These are phyloP conservation scores for Hirsutella thompsonii DNA, from an alignment of 2,329 filamentous ascomycete genomes.

Conservation along the genomic window DNA sequence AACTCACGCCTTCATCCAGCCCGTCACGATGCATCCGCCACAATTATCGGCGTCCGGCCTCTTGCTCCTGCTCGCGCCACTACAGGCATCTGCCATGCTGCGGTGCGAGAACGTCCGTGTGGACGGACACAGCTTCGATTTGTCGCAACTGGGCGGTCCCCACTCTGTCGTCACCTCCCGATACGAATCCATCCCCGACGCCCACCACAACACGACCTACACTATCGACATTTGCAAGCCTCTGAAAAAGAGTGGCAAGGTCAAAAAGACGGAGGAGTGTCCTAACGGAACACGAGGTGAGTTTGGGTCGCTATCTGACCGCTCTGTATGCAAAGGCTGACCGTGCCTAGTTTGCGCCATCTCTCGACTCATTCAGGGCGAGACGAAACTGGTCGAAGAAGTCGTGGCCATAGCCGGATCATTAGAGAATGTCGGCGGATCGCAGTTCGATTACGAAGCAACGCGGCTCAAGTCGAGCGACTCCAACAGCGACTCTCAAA, in stretches of 20 bases:
- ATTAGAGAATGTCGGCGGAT: slow-evolving; percentile 44
- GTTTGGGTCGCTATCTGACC: slow-evolving; percentile 5
- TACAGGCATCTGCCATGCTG: slow-evolving; percentile 34
- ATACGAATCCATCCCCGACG: slow-evolving; percentile 36
- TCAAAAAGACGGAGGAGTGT: slow-evolving; percentile 46
- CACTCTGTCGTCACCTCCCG: slow-evolving; percentile 53
- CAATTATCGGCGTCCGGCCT: slow-evolving; percentile 23
- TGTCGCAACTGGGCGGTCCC: slow-evolving; percentile 50
- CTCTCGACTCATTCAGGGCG: slow-evolving; percentile 39
- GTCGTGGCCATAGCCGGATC: slow-evolving; percentile 67
- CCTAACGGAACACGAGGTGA: slow-evolving; percentile 55
- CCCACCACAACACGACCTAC: slow-evolving; percentile 58
- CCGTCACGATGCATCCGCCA: slow-evolving; percentile 25
- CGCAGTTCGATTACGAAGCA: slow-evolving; percentile 49
- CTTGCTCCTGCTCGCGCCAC: slow-evolving; percentile 21
- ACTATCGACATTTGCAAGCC: slow-evolving; percentile 65
- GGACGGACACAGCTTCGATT: slow-evolving; percentile 48
- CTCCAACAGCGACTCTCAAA: slow-evolving; percentile 49
- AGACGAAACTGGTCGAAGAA: slow-evolving; percentile 34
- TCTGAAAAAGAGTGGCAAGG: slow-evolving; percentile 47
- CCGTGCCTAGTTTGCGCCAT: slow-evolving; percentile 58
- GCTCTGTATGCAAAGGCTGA: not conserved
- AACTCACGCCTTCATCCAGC: not conserved
- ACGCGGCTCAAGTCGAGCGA: slow-evolving; percentile 53
- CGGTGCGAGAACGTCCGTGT: slow-evolving; percentile 50